phyloP scores from a whole-genome alignment of 352 stramenopile species.

The Phytophthora citrophthora region DNA sequence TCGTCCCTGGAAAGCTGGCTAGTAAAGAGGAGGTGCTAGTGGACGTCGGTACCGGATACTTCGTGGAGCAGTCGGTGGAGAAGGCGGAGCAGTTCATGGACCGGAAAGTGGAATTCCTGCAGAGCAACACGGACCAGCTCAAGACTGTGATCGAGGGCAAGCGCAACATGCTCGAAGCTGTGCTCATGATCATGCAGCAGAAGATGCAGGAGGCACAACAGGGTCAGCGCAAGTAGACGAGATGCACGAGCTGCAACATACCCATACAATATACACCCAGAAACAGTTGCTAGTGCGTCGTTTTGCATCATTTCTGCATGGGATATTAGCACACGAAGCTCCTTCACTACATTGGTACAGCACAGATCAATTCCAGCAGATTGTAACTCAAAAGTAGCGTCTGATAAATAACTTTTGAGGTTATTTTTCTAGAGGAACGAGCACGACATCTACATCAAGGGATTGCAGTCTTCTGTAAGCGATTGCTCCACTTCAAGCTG shows the following conservation, averaged over 20 bases:
- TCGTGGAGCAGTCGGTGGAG: slow-evolving; percentile 91
- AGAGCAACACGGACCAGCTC: slow-evolving; percentile 94
- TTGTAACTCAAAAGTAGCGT: slow-evolving; percentile 4
- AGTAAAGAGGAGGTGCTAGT: slow-evolving; percentile 91
- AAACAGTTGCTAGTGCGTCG: not conserved
- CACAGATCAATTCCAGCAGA: not conserved
- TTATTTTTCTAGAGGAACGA: slow-evolving; percentile 3
- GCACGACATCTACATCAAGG: not conserved
- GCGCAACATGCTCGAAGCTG: slow-evolving; percentile 81
- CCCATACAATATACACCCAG: slow-evolving; percentile 10
- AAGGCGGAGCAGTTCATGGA: slow-evolving; percentile 93
- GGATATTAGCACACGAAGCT: not conserved
- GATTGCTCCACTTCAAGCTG: too few species aligned
- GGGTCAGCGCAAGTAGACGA: slow-evolving; percentile 30
- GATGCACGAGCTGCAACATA: slow-evolving; percentile 9
- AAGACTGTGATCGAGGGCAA: slow-evolving; percentile 87
- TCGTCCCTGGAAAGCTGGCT: slow-evolving; percentile 90
- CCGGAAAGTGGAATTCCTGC: slow-evolving; percentile 91
- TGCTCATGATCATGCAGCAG: slow-evolving; percentile 87
- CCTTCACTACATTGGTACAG: not conserved
- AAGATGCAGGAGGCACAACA: slow-evolving; percentile 69
- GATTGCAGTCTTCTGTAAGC: too few species aligned
- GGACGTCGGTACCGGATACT: slow-evolving; percentile 96
- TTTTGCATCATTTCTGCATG: too few species aligned
- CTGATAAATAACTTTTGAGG: slow-evolving; percentile 7